Evolutionary conservation across 169 alveolate species (phyloP), one percentile per base, ranked within the genome.

Genomic region (Plasmodium blacklocki): DNA sequence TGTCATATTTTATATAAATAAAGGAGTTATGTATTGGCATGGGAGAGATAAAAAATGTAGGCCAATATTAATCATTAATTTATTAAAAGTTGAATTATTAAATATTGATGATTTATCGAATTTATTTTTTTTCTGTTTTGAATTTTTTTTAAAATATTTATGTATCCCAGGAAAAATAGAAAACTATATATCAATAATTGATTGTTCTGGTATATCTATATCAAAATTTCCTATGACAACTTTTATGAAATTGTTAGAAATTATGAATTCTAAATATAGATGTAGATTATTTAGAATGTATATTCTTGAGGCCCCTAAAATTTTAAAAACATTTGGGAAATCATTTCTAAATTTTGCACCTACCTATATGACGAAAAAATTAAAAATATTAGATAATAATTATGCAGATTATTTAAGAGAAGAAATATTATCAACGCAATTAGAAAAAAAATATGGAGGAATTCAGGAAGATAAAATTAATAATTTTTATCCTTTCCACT

Each of bases 31-130:
- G 88, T 92, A 92, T 74, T 92, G 95, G 95, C 91, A 83, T 73
- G 95, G 95, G 8, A 66, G 95, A 75, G 95, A 92, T 88, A 88
- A 88, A 70, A 92, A 73, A 59, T 87, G 92, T 45, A 75, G 95
- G 43, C 95, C 95, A 32, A 92, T 89, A 52, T 18, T 92, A 74
- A 80, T 88, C 58, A 89, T 87, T 39, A 89, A 92, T 62, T 92
- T 83, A 73, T 63, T 72, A 89, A 89, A 89, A 60, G 62, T 83
- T 4, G 86, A 80, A 56, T 47, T 58, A 45, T 66, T 88, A 50
- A 64, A 67, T 72, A 19, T 87, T 12, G 78, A 87, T 52, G 39
- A 73, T 45, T 87, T 87, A 66, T 71, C 87, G 5, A 87, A 87
- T 64, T 72, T 74, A 39, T 87, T 74, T 59, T 66, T 74, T 71